Conservation (phyloP, 2,329 filamentous ascomycete species). For the Stachybotrys echinatus region DNA sequence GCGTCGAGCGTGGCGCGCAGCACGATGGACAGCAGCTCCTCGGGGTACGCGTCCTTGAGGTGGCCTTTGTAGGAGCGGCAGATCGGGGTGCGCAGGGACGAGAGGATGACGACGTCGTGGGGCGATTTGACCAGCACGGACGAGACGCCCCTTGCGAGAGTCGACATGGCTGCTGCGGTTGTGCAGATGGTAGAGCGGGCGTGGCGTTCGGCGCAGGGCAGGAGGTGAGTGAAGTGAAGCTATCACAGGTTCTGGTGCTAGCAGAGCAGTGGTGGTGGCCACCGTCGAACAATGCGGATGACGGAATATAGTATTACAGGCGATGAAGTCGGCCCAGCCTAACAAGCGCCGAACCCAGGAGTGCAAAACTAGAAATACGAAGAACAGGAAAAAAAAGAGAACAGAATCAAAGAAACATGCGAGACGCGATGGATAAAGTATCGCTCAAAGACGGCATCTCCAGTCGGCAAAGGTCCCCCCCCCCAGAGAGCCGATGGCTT, state of each 20-base stretch:
- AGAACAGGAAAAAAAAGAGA: not conserved
- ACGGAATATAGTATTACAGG: too few relatives aligned
- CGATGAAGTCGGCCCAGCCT: too few relatives aligned
- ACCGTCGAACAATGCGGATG: too few relatives aligned
- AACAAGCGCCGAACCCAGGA: too few relatives aligned
- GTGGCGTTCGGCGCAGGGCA: not conserved
- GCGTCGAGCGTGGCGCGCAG: slow-evolving; percentile 39
- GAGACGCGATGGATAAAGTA: too few relatives aligned
- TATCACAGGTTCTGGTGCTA: not conserved
- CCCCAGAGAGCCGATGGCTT: not conserved
- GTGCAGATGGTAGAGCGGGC: not conserved
- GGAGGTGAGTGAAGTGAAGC: not conserved
- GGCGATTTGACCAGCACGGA: slow-evolving; percentile 51
- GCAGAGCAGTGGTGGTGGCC: too few relatives aligned
- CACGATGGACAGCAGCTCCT: slow-evolving; percentile 71
- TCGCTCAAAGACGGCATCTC: not conserved
- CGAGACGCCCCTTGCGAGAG: not conserved
- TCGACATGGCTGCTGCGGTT: not conserved
- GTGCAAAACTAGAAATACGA: too few relatives aligned
- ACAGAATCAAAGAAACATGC: not conserved
- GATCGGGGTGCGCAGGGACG: slow-evolving; percentile 81
- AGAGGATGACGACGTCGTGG: slow-evolving; percentile 79
- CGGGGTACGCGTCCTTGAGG: slow-evolving; percentile 81
- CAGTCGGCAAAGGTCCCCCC: not conserved
- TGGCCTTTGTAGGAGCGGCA: slow-evolving; percentile 76